These are phyloP conservation scores for Penicillium simplicissimum DNA, from an alignment of 495 filamentous ascomycete genomes.

Conservation along the genomic window DNA sequence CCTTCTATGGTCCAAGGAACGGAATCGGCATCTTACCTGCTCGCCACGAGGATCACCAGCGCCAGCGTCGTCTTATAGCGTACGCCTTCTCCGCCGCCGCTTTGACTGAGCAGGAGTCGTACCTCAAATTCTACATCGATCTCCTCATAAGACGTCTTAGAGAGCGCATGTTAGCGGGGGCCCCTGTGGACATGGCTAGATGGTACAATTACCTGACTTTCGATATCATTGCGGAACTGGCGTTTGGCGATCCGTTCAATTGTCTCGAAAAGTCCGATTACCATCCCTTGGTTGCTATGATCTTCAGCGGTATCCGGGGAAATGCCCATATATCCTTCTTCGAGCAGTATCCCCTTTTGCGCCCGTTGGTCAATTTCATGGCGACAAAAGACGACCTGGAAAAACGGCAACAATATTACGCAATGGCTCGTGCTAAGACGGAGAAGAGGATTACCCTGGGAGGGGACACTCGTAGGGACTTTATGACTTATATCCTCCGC, in stretches of 20 bases:
- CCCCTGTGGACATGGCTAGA: neutral
- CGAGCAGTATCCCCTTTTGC: slow-evolving; percentile 15
- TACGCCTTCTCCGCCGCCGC: neutral
- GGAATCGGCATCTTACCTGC: slow-evolving; percentile 12
- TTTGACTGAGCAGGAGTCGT: neutral
- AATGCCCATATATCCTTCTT: slow-evolving; percentile 10
- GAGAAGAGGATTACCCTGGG: neutral
- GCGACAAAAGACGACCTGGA: neutral
- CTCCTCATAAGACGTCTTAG: neutral
- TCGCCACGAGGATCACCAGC: slow-evolving; percentile 6
- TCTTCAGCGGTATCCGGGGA: slow-evolving; percentile 14
- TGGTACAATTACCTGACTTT: neutral
- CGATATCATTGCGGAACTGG: neutral
- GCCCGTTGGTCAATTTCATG: slow-evolving; percentile 5
- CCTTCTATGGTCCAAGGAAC: slow-evolving; percentile 9
- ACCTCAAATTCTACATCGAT: neutral
- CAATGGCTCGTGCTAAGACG: neutral
- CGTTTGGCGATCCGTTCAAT: neutral
- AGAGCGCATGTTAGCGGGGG: neutral
- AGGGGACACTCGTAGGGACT: neutral
- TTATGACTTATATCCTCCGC: neutral
- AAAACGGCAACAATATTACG: neutral
- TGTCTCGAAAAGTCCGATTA: slow-evolving; percentile 44
- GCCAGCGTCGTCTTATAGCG: slow-evolving; percentile 5
- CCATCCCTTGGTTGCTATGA: slow-evolving; percentile 42